Evolutionary conservation across 306 rosid species (phyloP), one percentile per base, ranked within the genome.

Genomic region (Cicer chorassanicum): DNA sequence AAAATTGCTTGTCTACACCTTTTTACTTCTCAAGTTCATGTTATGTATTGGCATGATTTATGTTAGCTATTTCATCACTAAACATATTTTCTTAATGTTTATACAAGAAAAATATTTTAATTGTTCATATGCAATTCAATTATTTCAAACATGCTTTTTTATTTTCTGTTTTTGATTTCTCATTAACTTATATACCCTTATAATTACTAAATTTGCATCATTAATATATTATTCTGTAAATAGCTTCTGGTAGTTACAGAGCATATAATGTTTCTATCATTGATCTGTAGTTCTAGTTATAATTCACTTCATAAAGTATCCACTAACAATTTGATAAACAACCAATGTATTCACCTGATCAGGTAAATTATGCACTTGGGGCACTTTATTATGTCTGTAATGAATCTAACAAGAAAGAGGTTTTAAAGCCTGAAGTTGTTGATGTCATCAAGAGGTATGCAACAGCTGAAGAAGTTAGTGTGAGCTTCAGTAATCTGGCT

Each of bases 321-420:
- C 56, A 6, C 9, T 53, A 42, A 48, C 18, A 42, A 56, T 46
- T 41, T 38, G 51, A 63, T 74, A 62, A 51, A 65, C 69, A 55
- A 54, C 81, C 15, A 12, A 53, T 15, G 75, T 19, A 57, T 56
- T 34, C 70, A 24, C 70, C 18, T 51, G 71, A 69, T 68, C 49
- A 91, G 97, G 98, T 91, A 77, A 93, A 91, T 68, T 91, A 79
- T 65, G 94, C 94, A 73, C 89, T 91, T 8, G 98, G 91, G 9
- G 85, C 92, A 12, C 84, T 93, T 36, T 93, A 88, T 83, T 91
- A 86, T 68, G 82, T 91, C 63, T 88, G 96, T 81, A 78, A 89
- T 16, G 78, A 83, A 40, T 84, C 88, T 57, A 89, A 81, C 76
- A 87, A 74, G 79, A 84, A 81, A 64, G 94, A 91, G 81, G 68